Evolutionary conservation across 176 grass and related monocot species (phyloP), one percentile per base, ranked within the genome.

Genomic region (Chloris gayana): DNA sequence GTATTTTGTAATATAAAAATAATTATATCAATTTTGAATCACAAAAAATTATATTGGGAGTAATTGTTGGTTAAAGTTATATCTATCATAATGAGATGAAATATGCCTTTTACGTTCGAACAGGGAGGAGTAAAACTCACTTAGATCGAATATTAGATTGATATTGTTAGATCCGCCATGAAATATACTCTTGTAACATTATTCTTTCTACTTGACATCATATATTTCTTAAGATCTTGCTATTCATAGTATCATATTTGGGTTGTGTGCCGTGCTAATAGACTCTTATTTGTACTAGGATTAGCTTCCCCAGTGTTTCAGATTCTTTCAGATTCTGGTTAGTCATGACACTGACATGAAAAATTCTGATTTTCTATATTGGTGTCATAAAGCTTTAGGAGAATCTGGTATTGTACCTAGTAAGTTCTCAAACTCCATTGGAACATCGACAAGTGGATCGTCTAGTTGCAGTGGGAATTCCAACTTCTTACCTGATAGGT

Each of bases 401-500:
- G 96, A 98, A 93, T 87, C 81, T 86, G 92, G 96, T 51, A 83
- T 98, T 70, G 79, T 95, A 64, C 64, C 50, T 45, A 95, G 92
- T 77, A 98, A 93, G 62, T 77, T 93, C 39, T 81, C 90, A 27
- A 83, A 32, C 37, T 81, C 72, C 54, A 72, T 78, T 35, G 82
- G 73, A 84, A 74, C 74, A 49, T 89, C 74, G 24, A 64, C 77
- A 62, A 81, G 38, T 49, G 74, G 9, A 41, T 54, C 14, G 68
- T 67, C 45, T 75, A 72, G 25, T 67, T 84, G 21, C 38, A 27
- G 45, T 9, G 70, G 24, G 82, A 87, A 83, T 46, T 88, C 69
- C 57, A 79, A 79, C 17, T 98, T 98, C 86, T 79, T 84, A 76
- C 96, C 96, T 60, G 88, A 98, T 75, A 87, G 96, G 92, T 98